Conservation (phyloP, 306 rosid species). For the Castanea crenata region DNA sequence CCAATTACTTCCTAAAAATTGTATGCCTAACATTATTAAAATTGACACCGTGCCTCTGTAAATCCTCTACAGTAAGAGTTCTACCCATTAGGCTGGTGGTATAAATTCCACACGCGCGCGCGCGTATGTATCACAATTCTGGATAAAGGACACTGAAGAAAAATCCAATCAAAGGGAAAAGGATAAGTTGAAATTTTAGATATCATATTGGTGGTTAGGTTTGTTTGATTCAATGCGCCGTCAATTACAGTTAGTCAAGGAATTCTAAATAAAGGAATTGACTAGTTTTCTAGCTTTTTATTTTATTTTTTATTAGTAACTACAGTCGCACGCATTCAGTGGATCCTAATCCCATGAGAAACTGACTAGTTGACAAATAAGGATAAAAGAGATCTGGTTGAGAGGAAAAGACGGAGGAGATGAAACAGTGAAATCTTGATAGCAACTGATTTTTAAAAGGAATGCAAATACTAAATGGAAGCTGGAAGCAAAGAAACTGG, state of each 20-base stretch:
- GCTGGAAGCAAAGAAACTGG: background rate
- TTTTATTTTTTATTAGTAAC: background rate
- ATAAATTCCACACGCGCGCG: background rate
- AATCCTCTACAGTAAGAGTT: background rate
- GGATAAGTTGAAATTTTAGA: too few relatives aligned
- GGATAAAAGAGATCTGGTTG: background rate
- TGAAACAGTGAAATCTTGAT: background rate
- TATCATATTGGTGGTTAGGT: too few relatives aligned
- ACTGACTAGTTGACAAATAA: background rate
- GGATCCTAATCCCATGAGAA: too few relatives aligned
- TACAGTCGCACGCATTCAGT: background rate
- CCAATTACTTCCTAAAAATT: too few relatives aligned
- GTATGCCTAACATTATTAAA: too few relatives aligned
- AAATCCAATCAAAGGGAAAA: background rate
- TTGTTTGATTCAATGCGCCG: too few relatives aligned
- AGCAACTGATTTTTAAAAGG: background rate
- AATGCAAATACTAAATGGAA: background rate
- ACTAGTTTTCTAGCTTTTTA: too few relatives aligned
- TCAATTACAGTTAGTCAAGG: background rate
- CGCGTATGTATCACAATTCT: background rate
- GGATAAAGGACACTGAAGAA: background rate
- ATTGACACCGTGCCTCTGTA: background rate
- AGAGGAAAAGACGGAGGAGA: background rate
- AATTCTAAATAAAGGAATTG: background rate
- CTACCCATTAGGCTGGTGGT: background rate